Percentiles rank a stretch among this genome's conserved stretches.
Evolutionary conservation across 306 rosid genomes (phyloP).

Genomic region (Pterocarpus santalinus): DNA sequence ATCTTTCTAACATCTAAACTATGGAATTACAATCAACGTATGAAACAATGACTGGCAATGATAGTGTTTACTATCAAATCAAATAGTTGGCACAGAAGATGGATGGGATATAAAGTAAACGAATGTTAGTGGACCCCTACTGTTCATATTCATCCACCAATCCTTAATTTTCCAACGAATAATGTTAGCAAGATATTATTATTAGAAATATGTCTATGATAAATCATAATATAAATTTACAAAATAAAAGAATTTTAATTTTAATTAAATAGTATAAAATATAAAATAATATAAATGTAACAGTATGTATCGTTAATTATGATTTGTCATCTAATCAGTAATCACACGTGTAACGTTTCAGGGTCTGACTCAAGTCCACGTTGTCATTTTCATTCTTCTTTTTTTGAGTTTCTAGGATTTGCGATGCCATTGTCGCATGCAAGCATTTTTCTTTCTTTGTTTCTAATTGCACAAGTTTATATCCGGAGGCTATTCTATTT

Average conservation of each 20-base stretch:
- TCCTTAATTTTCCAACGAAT: not conserved
- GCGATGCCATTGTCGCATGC: not conserved
- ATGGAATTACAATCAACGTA: too few species aligned
- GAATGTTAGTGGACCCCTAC: not conserved
- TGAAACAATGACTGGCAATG: too few species aligned
- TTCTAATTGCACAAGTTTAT: not conserved
- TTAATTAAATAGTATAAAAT: not conserved
- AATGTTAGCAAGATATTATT: not conserved
- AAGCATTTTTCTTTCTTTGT: not conserved
- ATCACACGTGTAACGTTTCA: constrained; percentile 18
- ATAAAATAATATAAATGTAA: not conserved
- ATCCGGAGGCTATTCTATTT: not conserved
- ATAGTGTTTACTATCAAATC: too few species aligned
- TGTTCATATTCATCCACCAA: not conserved
- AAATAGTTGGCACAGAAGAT: not conserved
- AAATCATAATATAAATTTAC: not conserved
- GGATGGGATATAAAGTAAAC: not conserved
- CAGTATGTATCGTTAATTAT: not conserved
- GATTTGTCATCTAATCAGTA: not conserved
- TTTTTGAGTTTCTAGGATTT: not conserved
- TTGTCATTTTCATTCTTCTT: constrained; percentile 22
- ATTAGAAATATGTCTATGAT: too few species aligned
- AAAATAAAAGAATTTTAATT: too few species aligned
- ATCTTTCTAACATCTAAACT: too few species aligned
- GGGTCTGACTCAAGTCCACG: constrained; percentile 17